Conservation (phyloP, 2,329 filamentous ascomycete species). For the Talaromyces sp. region DNA sequence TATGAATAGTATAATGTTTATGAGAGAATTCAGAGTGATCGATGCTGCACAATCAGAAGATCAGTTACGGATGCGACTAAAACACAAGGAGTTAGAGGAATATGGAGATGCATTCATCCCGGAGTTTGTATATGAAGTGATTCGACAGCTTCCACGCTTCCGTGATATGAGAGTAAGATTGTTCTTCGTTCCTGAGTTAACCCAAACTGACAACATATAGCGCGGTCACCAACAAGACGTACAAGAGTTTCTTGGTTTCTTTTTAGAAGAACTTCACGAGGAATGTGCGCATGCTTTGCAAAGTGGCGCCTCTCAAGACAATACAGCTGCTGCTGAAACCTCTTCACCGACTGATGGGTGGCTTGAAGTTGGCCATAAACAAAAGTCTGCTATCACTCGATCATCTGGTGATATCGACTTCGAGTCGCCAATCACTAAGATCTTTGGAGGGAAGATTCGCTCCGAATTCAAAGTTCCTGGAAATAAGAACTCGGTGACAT, state of each 20-base stretch:
- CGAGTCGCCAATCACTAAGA: slow-evolving; percentile 83
- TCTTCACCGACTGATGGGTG: slow-evolving; percentile 59
- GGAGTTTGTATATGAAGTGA: slow-evolving; percentile 92
- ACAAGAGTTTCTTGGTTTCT: slow-evolving; percentile 90
- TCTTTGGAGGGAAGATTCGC: slow-evolving; percentile 86
- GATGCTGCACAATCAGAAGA: slow-evolving; percentile 71
- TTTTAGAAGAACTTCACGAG: slow-evolving; percentile 87
- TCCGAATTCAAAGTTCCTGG: slow-evolving; percentile 85
- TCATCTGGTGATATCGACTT: slow-evolving; percentile 69
- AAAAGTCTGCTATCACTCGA: slow-evolving; percentile 78
- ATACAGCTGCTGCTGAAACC: slow-evolving; percentile 40
- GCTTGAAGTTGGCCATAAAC: slow-evolving; percentile 90
- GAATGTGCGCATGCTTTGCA: slow-evolving; percentile 79
- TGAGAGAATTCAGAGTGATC: slow-evolving; percentile 84
- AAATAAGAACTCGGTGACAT: slow-evolving; percentile 81
- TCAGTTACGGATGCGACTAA: slow-evolving; percentile 66
- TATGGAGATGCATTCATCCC: slow-evolving; percentile 89
- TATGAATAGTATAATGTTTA: slow-evolving; percentile 75
- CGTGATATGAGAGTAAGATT: slow-evolving; percentile 76
- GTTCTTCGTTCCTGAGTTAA: not conserved
- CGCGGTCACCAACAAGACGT: slow-evolving; percentile 96
- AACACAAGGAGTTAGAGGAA: slow-evolving; percentile 77
- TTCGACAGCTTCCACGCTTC: slow-evolving; percentile 79
- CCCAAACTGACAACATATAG: slow-evolving; percentile 38
- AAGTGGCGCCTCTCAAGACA: slow-evolving; percentile 44